A percentile compares a stretch with the other conserved stretches of the same genome.
phyloP scores from a whole-genome alignment of 1,139 yeast genomes.

The Scheffersomyces cryptocercus region DNA sequence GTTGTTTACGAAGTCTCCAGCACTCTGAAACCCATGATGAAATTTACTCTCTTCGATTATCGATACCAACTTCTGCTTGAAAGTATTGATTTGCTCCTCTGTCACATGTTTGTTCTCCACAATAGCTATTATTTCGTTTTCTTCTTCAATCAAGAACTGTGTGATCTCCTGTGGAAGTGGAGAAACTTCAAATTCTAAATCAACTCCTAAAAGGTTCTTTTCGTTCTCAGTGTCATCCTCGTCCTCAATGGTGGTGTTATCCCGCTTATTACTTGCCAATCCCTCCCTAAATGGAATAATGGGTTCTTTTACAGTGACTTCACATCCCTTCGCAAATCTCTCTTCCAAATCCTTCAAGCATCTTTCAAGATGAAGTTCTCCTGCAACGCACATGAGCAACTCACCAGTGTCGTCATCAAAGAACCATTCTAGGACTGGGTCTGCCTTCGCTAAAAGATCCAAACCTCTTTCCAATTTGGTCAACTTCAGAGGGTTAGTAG shows the following conservation, averaged over 20 bases:
- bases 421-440: slow-evolving; percentile 87
- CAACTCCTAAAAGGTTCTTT: slow-evolving; percentile 48
- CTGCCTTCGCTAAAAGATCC: slow-evolving; percentile 78
- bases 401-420: slow-evolving; percentile 86
- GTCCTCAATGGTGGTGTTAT: slow-evolving; percentile 11
- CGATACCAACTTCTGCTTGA: slow-evolving; percentile 33
- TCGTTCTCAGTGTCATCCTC: slow-evolving; percentile 17
- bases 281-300: slow-evolving; percentile 96
- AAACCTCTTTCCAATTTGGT: slow-evolving; percentile 77
- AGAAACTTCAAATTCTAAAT: slow-evolving; percentile 49
- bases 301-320: slow-evolving; percentile 84
- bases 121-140: slow-evolving; percentile 29
- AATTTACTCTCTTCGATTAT: slow-evolving; percentile 26
- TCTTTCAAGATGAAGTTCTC: slow-evolving; percentile 89
- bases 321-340: slow-evolving; percentile 85
- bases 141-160: slow-evolving; percentile 51
- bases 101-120: slow-evolving; percentile 16
- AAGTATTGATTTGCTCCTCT: slow-evolving; percentile 10
- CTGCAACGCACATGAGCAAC: slow-evolving; percentile 90
- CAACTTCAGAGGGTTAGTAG: slow-evolving; percentile 81
- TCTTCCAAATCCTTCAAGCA: slow-evolving; percentile 87
- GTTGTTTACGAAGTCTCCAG: slow-evolving; percentile 36
- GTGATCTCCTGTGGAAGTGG: slow-evolving; percentile 60
- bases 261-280: slow-evolving; percentile 35
- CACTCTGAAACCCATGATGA: slow-evolving; percentile 17